Evolutionary conservation across 2,329 filamentous ascomycete genomes (phyloP).

Genomic region (Colletotrichum sp.): DNA sequence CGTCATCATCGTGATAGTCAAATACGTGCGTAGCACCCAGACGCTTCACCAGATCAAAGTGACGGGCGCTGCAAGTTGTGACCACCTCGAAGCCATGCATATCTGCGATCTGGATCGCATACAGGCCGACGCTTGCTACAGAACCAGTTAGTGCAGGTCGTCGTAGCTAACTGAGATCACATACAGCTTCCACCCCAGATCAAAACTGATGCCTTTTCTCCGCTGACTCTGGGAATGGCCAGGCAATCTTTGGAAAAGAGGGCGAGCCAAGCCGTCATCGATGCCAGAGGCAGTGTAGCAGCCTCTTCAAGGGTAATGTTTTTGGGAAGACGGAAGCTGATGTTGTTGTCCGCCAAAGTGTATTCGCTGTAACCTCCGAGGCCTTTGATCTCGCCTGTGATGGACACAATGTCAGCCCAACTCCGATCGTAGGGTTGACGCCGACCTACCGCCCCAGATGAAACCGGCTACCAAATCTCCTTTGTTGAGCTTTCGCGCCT

Average conservation of each 20-base stretch:
- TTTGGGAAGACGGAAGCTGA: slow-evolving; percentile 42
- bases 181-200: slow-evolving; percentile 49
- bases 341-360: slow-evolving; percentile 41
- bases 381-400: slow-evolving; percentile 28
- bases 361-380: slow-evolving; percentile 44
- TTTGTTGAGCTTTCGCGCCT: slow-evolving; percentile 16
- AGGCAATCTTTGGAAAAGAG: slow-evolving; percentile 42
- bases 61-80: slow-evolving; percentile 37
- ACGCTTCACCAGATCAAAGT: slow-evolving; percentile 35
- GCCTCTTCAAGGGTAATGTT: slow-evolving; percentile 33
- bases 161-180: not conserved
- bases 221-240: slow-evolving; percentile 28
- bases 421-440: not conserved
- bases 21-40: slow-evolving; percentile 39
- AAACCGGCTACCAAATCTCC: slow-evolving; percentile 28
- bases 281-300: slow-evolving; percentile 43
- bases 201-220: slow-evolving; percentile 29
- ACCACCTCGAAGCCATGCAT: slow-evolving; percentile 34
- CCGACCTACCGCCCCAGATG: slow-evolving; percentile 30
- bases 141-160: not conserved
- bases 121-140: slow-evolving; percentile 40
- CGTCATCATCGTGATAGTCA: slow-evolving; percentile 42
- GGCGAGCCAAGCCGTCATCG: slow-evolving; percentile 41
- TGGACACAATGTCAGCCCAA: not conserved
- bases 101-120: slow-evolving; percentile 37